phyloP scores from a whole-genome alignment of 2,329 filamentous ascomycete species.

The Aaosphaeria arxii region DNA sequence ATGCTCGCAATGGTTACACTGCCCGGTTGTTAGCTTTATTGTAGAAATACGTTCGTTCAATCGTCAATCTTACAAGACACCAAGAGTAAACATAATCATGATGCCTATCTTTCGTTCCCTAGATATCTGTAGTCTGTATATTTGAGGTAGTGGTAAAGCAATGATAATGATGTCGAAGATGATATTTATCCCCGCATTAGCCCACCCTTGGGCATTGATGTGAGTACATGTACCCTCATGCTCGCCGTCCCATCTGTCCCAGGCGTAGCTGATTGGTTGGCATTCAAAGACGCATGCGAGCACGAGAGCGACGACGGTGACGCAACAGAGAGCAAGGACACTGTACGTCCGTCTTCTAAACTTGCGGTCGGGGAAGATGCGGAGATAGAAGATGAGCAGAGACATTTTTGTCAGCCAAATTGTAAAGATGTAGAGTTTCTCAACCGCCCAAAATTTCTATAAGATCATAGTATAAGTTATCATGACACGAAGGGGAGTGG shows the following conservation, averaged over 20 bases:
- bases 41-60: no score
- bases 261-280: conserved; percentile 48
- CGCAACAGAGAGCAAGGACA: conserved; percentile 21
- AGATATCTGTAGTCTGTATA: conserved; percentile 27
- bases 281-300: conserved; percentile 52
- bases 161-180: conserved; percentile 22
- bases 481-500: no score
- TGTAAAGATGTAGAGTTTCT: conserved; percentile 15
- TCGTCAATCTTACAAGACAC: conserved; percentile 38
- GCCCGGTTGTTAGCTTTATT: no score
- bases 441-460: no score
- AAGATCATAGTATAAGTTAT: no score
- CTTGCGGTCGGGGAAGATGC: conserved; percentile 25
- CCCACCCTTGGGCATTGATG: conserved; percentile 30
- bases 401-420: conserved; percentile 26
- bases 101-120: conserved; percentile 33
- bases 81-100: conserved; percentile 36
- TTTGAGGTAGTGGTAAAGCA: conserved; percentile 28
- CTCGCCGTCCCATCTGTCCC: conserved; percentile 36
- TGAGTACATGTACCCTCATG: conserved; percentile 30
- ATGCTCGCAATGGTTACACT: no score
- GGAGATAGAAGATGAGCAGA: conserved; percentile 28
- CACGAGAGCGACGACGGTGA: conserved; percentile 42
- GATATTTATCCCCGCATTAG: conserved; percentile 33
- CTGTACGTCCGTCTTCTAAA: conserved; percentile 23